Evolutionary conservation across 805 yeast genomes (phyloP).

Genomic region (Candida endomychidarum): DNA sequence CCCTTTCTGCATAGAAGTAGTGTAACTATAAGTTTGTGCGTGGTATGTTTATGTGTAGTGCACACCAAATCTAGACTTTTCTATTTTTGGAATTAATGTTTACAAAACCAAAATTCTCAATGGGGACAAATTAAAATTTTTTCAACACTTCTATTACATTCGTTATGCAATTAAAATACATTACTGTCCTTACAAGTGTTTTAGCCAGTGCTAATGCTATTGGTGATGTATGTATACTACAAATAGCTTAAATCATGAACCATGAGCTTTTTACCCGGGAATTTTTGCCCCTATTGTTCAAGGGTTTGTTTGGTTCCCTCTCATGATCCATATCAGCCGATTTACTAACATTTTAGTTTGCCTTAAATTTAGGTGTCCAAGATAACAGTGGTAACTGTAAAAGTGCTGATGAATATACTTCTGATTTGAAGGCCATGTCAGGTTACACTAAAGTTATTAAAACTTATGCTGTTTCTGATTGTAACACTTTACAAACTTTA

Average conservation of each 20-base stretch:
- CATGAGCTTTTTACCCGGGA: neutral
- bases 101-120: slow-evolving; percentile 5
- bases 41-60: slow-evolving; percentile 2
- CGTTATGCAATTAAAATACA: slow-evolving; percentile 41
- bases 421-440: slow-evolving; percentile 62
- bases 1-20: too few species aligned
- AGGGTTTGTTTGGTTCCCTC: neutral
- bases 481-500: slow-evolving; percentile 80
- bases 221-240: slow-evolving; percentile 52
- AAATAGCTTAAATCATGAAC: neutral
- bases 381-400: slow-evolving; percentile 77
- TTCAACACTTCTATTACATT: slow-evolving; percentile 10
- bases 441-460: slow-evolving; percentile 66
- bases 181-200: slow-evolving; percentile 49
- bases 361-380: slow-evolving; percentile 85
- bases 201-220: slow-evolving; percentile 53
- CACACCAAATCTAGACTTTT: slow-evolving; percentile 14
- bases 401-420: slow-evolving; percentile 62
- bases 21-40: too few species aligned
- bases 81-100: slow-evolving; percentile 15
- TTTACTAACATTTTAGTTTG: slow-evolving; percentile 42
- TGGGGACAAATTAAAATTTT: slow-evolving; percentile 4
- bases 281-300: neutral
- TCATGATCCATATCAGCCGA: neutral
- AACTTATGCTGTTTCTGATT: slow-evolving; percentile 91